Percentiles rank a stretch among this genome's conserved stretches.
phyloP scores from a whole-genome alignment of 1,139 yeast genomes.

The Trichomonascaceae sp. region DNA sequence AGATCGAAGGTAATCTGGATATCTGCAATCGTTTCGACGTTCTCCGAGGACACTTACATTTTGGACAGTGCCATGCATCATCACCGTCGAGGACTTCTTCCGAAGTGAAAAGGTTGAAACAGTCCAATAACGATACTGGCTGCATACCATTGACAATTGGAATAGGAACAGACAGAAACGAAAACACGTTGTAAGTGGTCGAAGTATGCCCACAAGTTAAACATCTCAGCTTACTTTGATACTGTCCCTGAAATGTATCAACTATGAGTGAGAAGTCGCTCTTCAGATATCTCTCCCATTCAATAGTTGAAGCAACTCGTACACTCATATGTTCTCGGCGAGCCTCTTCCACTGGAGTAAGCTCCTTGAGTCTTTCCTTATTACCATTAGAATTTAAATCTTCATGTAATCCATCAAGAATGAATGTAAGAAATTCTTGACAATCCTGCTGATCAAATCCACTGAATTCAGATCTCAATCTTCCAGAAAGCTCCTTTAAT shows the following conservation, averaged over 20 bases:
- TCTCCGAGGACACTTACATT: conserved; percentile 60
- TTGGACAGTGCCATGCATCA: conserved; percentile 87
- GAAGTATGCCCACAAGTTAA: conserved; percentile 71
- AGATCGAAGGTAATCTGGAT: conserved; percentile 64
- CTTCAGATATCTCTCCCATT: conserved; percentile 88
- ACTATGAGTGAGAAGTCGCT: conserved; percentile 82
- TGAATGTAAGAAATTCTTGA: conserved; percentile 78
- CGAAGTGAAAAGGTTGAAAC: conserved; percentile 64
- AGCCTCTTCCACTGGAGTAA: conserved; percentile 71
- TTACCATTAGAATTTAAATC: conserved; percentile 71
- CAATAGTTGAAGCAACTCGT: conserved; percentile 82
- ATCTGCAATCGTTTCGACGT: conserved; percentile 65
- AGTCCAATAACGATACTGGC: conserved; percentile 48
- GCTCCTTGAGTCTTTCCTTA: conserved; percentile 46
- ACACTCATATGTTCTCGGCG: conserved; percentile 69
- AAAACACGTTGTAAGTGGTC: conserved; percentile 80
- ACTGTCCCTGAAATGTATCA: conserved; percentile 87
- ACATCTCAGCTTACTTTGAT: conserved; percentile 73
- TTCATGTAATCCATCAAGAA: conserved; percentile 82
- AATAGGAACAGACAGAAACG: conserved; percentile 69
- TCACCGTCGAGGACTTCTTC: conserved; percentile 68
- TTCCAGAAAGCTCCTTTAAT: conserved; percentile 61
- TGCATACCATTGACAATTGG: conserved; percentile 38
- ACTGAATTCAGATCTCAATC: conserved; percentile 62
- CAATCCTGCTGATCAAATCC: conserved; percentile 91